Base-by-base conservation (phyloP, 2,329 filamentous ascomycete genomes). In the Didymella segeticola region DNA sequence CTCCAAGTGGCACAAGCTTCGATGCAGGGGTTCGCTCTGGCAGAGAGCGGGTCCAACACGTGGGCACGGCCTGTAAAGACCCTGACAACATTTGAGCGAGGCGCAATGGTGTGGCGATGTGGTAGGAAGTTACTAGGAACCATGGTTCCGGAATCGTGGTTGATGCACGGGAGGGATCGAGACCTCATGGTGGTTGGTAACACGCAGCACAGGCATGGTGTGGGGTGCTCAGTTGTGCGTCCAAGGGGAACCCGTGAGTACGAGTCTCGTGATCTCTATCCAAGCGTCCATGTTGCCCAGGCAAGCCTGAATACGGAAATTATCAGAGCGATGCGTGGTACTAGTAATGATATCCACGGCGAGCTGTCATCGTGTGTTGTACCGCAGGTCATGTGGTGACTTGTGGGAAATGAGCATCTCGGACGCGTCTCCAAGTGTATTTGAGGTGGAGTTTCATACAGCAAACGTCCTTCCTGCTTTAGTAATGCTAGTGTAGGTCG, bases 161-260 rank as follows among this genome's bases (percentile, higher is more conserved):
- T 49, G 51, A 54, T 54, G 51, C n/a, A 39, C 51, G 34, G 39
- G 39, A 54, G 41, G 45, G 39, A 54, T 54, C 34, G 39, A 25
- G 34, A 14, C 38, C 26, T 49, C 30, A n/a, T 12, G 22, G 26
- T 48, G 45, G 43, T 53, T 47, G 37, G 45, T 29, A 43, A 43
- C 39, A 19, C 31, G 45, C 23, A 43, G 39, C 39, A 19, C 31
- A 53, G 22, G n/a, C 1, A 14, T 38, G n/a, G 26, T 48, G 39
- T 41, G 51, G 51, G 51, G 43, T 43, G 19, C 17, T 33, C 31
- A 29, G 43, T 23, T 25, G 30, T 27, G 43, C 19, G 38, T 39
- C 25, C n/a, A 47, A 19, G n/a, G n/a, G 15, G 26, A 7, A 7
- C n/a, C 10, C 25, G 26, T 20, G n/a, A 30, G 45, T 27, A 17